These are phyloP conservation scores for Aureobasidium sp. DNA, from an alignment of 2,329 filamentous ascomycete genomes.

Conservation along the genomic window DNA sequence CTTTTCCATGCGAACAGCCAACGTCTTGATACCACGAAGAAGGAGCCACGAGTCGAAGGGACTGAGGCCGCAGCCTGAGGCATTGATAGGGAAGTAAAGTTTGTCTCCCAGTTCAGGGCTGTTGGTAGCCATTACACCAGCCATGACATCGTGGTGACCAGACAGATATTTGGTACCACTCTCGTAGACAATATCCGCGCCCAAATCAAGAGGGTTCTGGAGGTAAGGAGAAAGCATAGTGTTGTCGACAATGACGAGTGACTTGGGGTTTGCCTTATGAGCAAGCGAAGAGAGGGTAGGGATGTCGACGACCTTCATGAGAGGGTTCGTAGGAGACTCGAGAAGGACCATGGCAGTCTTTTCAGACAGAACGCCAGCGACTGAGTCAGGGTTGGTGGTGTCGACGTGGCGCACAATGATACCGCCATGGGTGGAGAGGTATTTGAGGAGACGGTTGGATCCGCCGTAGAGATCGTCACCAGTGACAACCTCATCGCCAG, in stretches of 20 bases:
- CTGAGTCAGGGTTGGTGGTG: constrained; percentile 69
- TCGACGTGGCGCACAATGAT: constrained; percentile 96
- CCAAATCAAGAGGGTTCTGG: constrained; percentile 85
- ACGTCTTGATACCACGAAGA: constrained; percentile 90
- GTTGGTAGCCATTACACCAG: constrained; percentile 90
- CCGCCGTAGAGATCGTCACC: constrained; percentile 96
- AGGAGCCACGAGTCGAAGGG: constrained; percentile 96
- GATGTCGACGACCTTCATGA: constrained; percentile 97
- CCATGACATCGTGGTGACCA: constrained; percentile 98
- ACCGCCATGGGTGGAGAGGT: constrained; percentile 78
- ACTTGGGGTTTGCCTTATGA: constrained; percentile 69
- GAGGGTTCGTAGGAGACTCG: constrained; percentile 92
- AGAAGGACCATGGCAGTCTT: constrained; percentile 95
- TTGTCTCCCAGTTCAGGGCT: constrained; percentile 73
- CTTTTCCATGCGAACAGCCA: constrained; percentile 97
- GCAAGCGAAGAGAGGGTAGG: constrained; percentile 66
- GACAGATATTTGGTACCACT: constrained; percentile 97
- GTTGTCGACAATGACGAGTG: constrained; percentile 90
- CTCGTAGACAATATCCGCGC: constrained; percentile 94
- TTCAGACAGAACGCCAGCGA: constrained; percentile 59
- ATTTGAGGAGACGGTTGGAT: constrained; percentile 87
- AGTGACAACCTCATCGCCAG: constrained; percentile 94
- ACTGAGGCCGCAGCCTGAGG: constrained; percentile 85
- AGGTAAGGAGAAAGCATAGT: constrained; percentile 98
- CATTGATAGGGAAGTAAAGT: constrained; percentile 95